phyloP scores from a whole-genome alignment of 345 rosid species.

The Eucalyptus coolabah region DNA sequence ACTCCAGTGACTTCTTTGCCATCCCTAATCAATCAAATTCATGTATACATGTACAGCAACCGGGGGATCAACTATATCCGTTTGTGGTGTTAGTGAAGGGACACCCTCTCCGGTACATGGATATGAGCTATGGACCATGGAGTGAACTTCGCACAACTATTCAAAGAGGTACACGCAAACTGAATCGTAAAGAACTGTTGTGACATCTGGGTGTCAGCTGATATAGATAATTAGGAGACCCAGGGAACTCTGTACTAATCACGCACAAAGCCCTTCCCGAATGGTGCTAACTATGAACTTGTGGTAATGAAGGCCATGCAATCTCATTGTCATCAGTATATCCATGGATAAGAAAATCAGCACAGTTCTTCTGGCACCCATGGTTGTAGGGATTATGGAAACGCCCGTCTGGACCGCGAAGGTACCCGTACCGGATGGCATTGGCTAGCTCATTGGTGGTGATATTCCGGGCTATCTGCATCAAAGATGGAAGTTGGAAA shows the following conservation, averaged over 20 bases:
- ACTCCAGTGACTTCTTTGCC: background rate
- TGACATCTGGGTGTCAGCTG: background rate
- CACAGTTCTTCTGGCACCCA: constrained; percentile 80
- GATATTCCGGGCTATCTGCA: constrained; percentile 82
- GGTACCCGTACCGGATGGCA: constrained; percentile 54
- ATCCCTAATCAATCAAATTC: background rate
- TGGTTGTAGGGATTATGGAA: constrained; percentile 89
- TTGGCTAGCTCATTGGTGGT: constrained; percentile 88
- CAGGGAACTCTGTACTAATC: background rate
- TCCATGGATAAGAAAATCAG: constrained; percentile 65
- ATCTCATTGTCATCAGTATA: constrained; percentile 64
- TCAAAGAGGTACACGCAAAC: background rate
- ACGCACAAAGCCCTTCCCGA: background rate
- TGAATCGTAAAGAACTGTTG: background rate
- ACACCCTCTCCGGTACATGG: background rate
- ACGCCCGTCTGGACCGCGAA: constrained; percentile 69
- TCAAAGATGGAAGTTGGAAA: background rate
- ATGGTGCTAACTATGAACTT: constrained; percentile 4
- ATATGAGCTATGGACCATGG: background rate
- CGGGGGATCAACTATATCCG: background rate
- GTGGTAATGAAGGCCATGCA: constrained; percentile 59
- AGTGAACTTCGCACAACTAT: background rate
- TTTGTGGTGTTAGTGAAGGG: background rate
- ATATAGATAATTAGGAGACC: background rate
- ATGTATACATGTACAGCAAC: background rate